Evolutionary conservation across 2,329 filamentous ascomycete genomes (phyloP), one percentile per base, ranked within the genome.

Genomic region (Colletotrichum tabaci): DNA sequence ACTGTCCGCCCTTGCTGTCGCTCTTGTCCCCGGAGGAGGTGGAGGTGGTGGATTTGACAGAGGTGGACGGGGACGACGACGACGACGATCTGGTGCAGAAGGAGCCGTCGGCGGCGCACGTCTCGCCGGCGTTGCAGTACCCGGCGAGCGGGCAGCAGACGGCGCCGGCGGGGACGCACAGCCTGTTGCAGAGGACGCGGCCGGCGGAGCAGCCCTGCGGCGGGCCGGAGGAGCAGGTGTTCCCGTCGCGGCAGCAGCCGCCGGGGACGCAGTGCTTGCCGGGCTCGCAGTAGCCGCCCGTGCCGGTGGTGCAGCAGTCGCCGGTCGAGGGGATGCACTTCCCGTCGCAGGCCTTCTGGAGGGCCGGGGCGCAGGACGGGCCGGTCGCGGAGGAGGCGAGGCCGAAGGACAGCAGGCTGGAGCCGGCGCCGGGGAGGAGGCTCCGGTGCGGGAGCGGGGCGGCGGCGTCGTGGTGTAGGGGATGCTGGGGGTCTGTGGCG

Each of bases 161-260:
- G 44, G 74, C 72, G 21, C 75, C 77, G 4, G 73, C 64, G 0
- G 81, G 80, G 55, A 82, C 79, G 67, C 80, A 82, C n/a, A 67
- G 77, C 49, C 62, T 50, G 38, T 74, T 75, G 64, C 80, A 82
- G 13, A 74, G 64, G 6, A 71, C 74, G 46, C 78, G 74, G 50
- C 75, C 79, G 0, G 73, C 18, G 9, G 58, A 56, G n/a, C 79
- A 80, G 18, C 75, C 77, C 1, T 73, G 66, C 10, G 78, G 75
- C 15, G 66, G n/a, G n/a, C 80, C 79, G 26, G 26, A 30, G 4
- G 74, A 71, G 74, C 81, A 82, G 23, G 76, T 67, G 61, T 78
- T 68, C 61, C 81, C 81, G n/a, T 73, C 62, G 15, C 73, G 70
- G 61, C 81, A 82, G 75, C 81, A 82, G n/a, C 80, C 80, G 6